A percentile compares a stretch with the other conserved stretches of the same genome.
These are phyloP conservation scores for Solanum appendiculatum DNA, from an alignment of 257 asterid genomes.

Conservation along the genomic window DNA sequence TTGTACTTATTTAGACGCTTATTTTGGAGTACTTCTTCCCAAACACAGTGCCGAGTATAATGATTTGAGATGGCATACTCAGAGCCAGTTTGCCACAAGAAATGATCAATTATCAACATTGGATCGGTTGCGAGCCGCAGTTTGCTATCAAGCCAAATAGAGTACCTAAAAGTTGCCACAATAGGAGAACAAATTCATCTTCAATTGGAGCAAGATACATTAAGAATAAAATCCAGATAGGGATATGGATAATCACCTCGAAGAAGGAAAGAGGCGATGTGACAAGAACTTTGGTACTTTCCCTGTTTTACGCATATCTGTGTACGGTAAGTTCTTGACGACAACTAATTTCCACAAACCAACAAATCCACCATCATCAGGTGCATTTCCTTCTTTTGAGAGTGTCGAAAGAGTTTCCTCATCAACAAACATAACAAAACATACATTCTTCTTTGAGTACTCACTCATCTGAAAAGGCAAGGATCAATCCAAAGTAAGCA, in stretches of 20 bases:
- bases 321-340: slow-evolving; percentile 68
- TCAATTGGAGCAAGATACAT: slow-evolving; percentile 4
- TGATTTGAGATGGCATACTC: slow-evolving; percentile 92
- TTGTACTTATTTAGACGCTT: slow-evolving; percentile 81
- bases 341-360: slow-evolving; percentile 83
- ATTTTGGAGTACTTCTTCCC: slow-evolving; percentile 92
- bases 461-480: slow-evolving; percentile 61
- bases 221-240: background rate
- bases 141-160: slow-evolving; percentile 96
- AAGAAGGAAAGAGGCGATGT: slow-evolving; percentile 89
- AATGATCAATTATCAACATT: slow-evolving; percentile 67
- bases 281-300: slow-evolving; percentile 88
- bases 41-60: slow-evolving; percentile 84
- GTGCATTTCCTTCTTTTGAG: slow-evolving; percentile 55
- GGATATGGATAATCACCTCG: slow-evolving; percentile 51
- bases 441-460: slow-evolving; percentile 70
- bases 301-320: slow-evolving; percentile 79
- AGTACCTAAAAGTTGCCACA: slow-evolving; percentile 44
- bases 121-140: slow-evolving; percentile 84
- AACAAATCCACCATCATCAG: slow-evolving; percentile 59
- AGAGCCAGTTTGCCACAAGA: slow-evolving; percentile 71
- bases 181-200: background rate
- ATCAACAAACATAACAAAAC: slow-evolving; percentile 90
- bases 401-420: slow-evolving; percentile 64
- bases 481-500: background rate